Base-by-base conservation (phyloP, 1,284 basidiomycete genomes). In the Xerocomus minutiporus region DNA sequence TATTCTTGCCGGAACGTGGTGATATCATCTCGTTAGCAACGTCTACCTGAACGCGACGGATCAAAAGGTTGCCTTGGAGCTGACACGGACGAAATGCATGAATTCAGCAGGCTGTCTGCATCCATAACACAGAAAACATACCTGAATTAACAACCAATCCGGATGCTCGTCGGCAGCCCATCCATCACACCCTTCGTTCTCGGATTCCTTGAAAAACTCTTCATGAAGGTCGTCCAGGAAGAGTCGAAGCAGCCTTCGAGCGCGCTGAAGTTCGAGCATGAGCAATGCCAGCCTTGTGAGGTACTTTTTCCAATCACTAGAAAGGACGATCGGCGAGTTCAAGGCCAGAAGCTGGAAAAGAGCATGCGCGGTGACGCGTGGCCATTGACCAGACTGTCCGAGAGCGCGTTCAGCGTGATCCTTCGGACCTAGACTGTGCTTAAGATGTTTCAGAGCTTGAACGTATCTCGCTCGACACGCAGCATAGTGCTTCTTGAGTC, bases 81-180 rank as follows among this genome's bases (percentile, higher is more conserved):
- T 80, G 46, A 34, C 36, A 39, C 15, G 23, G 1, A 38, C 3
- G 44, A 31, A 2, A 20, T 20, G 20, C 20, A 20, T 20, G 8
- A 23, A 1, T 15, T 51, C 17, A 43, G 35, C 5, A 23, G 20
- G 17, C 20, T 8, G 3, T 5, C 17, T 9, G 7, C 11, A 7
- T 39, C 1, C 1, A 17, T n/a, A 9, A 17, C 8, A 35, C 5
- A 9, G 11, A 9, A 32, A 6, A 50, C 53, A 8, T 15, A 76
- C 74, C 68, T 80, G 77, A 11, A 80, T 69, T 5, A 80, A 51
- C 0, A 80, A 60, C 78, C 79, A 81, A 51, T 78, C 77, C 1
- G 68, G 58, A 47, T 69, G 49, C 12, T 39, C 39, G 7, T 58
- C 46, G 8, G 59, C 56, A 38, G 60, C 44, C 50, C 58, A 48